A percentile compares a stretch with the other conserved stretches of the same genome.
Evolutionary conservation across 2,329 filamentous ascomycete species (phyloP).

Genomic region (Didymella pomorum): DNA sequence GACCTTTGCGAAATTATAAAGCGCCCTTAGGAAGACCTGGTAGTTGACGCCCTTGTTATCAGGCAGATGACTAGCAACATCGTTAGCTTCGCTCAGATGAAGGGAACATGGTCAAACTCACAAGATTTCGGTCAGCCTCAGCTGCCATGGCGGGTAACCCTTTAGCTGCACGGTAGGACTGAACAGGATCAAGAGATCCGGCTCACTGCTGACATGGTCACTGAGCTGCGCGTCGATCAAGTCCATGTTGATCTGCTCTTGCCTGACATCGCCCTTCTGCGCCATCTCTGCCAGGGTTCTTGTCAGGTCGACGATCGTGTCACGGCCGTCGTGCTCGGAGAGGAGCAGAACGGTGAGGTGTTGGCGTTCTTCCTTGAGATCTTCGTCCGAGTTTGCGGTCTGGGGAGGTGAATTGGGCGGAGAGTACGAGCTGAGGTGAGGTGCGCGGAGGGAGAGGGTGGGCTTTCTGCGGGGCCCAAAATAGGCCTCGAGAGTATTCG

Average conservation of each 20-base stretch:
- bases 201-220: constrained; percentile 81
- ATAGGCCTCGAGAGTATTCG: constrained; percentile 83
- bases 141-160: constrained; percentile 96
- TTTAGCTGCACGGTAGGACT: constrained; percentile 82
- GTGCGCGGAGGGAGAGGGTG: constrained; percentile 74
- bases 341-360: constrained; percentile 76
- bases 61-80: constrained; percentile 56
- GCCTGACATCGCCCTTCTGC: constrained; percentile 82
- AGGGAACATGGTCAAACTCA: constrained; percentile 53
- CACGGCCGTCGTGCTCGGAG: constrained; percentile 86
- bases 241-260: constrained; percentile 82
- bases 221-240: constrained; percentile 88
- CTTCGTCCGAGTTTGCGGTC: constrained; percentile 49
- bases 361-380: constrained; percentile 40
- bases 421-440: constrained; percentile 70
- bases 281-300: constrained; percentile 95
- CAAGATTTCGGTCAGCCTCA: constrained; percentile 94
- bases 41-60: constrained; percentile 89
- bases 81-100: constrained; percentile 19
- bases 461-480: constrained; percentile 76
- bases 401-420: constrained; percentile 54
- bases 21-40: constrained; percentile 85
- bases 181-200: constrained; percentile 89
- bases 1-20: constrained; percentile 84
- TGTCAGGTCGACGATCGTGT: constrained; percentile 94